Evolutionary conservation across 2,329 filamentous ascomycete genomes (phyloP), one percentile per base, ranked within the genome.

Genomic region (Chaetoscypha palmicola): DNA sequence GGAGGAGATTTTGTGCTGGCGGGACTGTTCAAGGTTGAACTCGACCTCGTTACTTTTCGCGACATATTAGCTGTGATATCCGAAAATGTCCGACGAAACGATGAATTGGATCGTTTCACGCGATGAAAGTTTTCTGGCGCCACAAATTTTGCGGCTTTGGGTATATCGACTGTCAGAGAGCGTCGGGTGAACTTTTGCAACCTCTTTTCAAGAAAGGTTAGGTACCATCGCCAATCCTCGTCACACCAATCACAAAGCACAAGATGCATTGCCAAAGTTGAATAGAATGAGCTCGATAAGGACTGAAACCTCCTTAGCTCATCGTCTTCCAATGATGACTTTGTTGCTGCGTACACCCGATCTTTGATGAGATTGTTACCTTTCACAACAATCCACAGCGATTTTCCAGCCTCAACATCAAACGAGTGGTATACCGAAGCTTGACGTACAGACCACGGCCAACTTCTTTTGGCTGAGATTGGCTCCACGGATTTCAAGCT

Each of bases 191-290:
- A 41, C 19, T 38, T 22, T 22, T 62, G 59, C 14, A 65, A 41
- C 12, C 31, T 32, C 2, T 60, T 41, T 41, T 68, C 64, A 0
- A 68, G 49, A 34, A 53, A 52, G 20, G 62, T 63, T 11, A 68
- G 59, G 41, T 65, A 69, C 61, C 62, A 65, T 2, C 64, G 58
- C 67, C 66, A 46, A 26, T 66, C 61, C 40, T 68, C 65, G 2
- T 49, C 52, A 1, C 64, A 57, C 65, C 65, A 68, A 2, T 56
- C 48, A 24, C 57, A 59, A 3, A 64, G 28, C 1, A 65, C 35
- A 1, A 63, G 39, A 46, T 68, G 65, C 1, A 53, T 56, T 7
- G 42, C 36, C 2, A 68, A 51, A 8, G 58, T 35, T 7, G 58
- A 32, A n/a, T 41, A 28, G 31, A 45, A 45, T 4, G 40, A 16